A percentile compares a stretch with the other conserved stretches of the same genome.
Evolutionary conservation across 1,139 yeast species (phyloP).

Genomic region (Arxiozyma heterogenica): DNA sequence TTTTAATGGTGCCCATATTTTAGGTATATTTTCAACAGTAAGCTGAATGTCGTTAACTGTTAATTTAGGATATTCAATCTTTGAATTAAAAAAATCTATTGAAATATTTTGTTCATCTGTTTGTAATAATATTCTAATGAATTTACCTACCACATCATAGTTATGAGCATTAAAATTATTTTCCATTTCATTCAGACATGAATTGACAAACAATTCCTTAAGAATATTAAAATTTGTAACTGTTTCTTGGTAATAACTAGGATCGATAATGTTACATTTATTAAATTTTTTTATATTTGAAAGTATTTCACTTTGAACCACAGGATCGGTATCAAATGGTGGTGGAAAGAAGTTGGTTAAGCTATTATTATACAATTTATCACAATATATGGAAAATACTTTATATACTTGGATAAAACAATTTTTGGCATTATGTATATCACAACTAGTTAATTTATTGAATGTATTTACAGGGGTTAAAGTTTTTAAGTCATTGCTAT

Average conservation of each 20-base stretch:
- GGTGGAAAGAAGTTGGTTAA: conserved; percentile 22
- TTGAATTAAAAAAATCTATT: conserved; percentile 40
- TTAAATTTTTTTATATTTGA: conserved; percentile 17
- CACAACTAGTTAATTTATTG: conserved; percentile 18
- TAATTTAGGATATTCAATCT: conserved; percentile 34
- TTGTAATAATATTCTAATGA: conserved; percentile 34
- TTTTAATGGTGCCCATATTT: conserved; percentile 10
- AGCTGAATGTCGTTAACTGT: conserved; percentile 10
- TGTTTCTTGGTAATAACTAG: conserved; percentile 14
- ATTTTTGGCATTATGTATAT: conserved; percentile 2
- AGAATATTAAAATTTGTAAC: conserved; percentile 20
- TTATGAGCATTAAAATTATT: conserved; percentile 47
- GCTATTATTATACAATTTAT: conserved; percentile 18
- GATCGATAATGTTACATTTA: conserved; percentile 16
- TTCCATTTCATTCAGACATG: conserved; percentile 64
- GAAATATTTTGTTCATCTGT: conserved; percentile 37
- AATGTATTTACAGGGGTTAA: conserved; percentile 16
- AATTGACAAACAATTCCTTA: conserved; percentile 60
- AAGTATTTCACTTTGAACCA: conserved; percentile 24
- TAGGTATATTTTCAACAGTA: conserved; percentile 22
- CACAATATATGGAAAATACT: conserved; percentile 18
- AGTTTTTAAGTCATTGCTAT: conserved; percentile 6
- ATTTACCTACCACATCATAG: conserved; percentile 33
- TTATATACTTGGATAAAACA: conserved; percentile 12
- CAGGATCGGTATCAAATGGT: conserved; percentile 21